These are phyloP conservation scores for Podaxis rugospora DNA, from an alignment of 768 basidiomycete genomes.

Conservation along the genomic window DNA sequence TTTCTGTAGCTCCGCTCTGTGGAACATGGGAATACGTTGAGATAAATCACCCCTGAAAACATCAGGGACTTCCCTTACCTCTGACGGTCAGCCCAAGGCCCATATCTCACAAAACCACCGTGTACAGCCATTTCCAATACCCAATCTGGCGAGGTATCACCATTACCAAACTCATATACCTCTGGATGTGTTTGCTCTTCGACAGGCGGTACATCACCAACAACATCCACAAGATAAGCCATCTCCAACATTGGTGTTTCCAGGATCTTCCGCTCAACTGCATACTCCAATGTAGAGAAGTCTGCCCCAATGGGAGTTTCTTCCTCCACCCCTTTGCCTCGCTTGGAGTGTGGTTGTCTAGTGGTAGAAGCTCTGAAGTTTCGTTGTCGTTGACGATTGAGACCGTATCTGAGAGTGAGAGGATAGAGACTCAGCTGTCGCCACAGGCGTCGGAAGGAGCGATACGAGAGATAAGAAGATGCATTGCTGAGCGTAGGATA, in stretches of 20 bases:
- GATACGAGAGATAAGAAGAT: conserved; percentile 31
- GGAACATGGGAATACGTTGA: conserved; percentile 6
- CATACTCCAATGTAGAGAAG: conserved; percentile 71
- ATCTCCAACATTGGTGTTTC: conserved; percentile 76
- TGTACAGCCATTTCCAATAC: conserved; percentile 82
- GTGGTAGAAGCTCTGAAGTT: conserved; percentile 16
- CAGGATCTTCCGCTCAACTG: conserved; percentile 77
- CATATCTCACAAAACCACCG: conserved; percentile 76
- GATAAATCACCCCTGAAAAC: background rate
- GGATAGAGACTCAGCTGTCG: conserved; percentile 13
- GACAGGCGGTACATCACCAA: conserved; percentile 63
- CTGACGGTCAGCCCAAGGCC: conserved; percentile 96
- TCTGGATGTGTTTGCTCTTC: conserved; percentile 13
- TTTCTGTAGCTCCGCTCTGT: conserved; percentile 70
- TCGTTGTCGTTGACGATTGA: conserved; percentile 27
- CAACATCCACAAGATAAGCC: conserved; percentile 82
- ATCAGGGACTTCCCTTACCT: conserved; percentile 39
- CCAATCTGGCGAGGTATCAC: conserved; percentile 89
- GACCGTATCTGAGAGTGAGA: conserved; percentile 31
- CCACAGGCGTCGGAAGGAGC: conserved; percentile 27
- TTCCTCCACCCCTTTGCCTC: conserved; percentile 33
- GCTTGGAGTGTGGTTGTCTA: conserved; percentile 17
- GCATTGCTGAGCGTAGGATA: conserved; percentile 26
- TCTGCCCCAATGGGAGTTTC: conserved; percentile 53
- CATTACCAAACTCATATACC: conserved; percentile 52